Conservation (phyloP, 2,329 filamentous ascomycete species). For the Phaeosphaeria sp. region DNA sequence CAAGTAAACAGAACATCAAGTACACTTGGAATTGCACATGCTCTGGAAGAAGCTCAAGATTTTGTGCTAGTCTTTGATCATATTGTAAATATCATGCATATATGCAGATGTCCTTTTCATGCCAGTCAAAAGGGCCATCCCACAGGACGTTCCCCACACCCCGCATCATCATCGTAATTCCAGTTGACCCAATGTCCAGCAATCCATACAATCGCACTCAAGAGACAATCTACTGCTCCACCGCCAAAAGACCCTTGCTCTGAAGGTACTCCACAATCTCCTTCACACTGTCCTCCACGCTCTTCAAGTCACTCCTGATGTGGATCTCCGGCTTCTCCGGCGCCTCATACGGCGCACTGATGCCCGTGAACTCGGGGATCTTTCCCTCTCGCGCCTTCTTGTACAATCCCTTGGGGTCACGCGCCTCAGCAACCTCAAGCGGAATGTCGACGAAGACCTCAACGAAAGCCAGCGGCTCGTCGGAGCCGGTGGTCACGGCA, state of each 20-base stretch:
- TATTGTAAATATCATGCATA: no score
- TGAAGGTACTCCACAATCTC: slow-evolving; percentile 84
- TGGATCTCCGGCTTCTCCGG: slow-evolving; percentile 86
- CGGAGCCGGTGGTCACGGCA: slow-evolving; percentile 60
- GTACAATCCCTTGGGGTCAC: slow-evolving; percentile 97
- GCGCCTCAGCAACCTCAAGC: slow-evolving; percentile 88
- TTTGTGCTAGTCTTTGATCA: no score
- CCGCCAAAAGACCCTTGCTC: slow-evolving; percentile 67
- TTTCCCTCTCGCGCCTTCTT: slow-evolving; percentile 93
- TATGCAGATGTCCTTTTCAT: no score
- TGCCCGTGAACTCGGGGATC: slow-evolving; percentile 97
- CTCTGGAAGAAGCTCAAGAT: no score
- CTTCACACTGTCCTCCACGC: slow-evolving; percentile 85
- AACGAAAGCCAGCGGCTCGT: slow-evolving; percentile 80
- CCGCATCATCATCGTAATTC: no score
- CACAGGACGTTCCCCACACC: no score
- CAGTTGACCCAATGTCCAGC: not conserved
- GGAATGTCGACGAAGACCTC: slow-evolving; percentile 95
- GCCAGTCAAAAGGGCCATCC: no score
- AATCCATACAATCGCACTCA: not conserved
- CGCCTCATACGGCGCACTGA: slow-evolving; percentile 93
- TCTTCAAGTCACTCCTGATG: slow-evolving; percentile 80
- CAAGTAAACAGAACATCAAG: no score
- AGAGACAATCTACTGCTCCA: slow-evolving; percentile 6
- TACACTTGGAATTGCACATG: no score